Conservation (phyloP, 352 stramenopile genomes). For the Pythium oligandrum region DNA sequence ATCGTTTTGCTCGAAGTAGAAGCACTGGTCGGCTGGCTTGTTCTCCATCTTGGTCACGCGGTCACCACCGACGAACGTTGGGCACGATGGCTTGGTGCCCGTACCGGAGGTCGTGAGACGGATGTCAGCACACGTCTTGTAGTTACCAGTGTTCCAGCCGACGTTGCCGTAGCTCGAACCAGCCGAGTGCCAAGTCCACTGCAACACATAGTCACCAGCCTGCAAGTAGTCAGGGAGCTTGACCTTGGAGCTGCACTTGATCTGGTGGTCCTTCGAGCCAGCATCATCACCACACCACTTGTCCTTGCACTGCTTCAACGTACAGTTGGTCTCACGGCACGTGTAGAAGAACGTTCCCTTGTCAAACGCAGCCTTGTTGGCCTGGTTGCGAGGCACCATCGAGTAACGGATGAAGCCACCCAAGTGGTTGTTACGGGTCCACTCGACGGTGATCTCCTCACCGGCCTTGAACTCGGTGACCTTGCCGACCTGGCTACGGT, state of each 20-base stretch:
- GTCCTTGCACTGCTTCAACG: slow-evolving; percentile 36
- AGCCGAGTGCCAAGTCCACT: slow-evolving; percentile 49
- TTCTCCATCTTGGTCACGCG: slow-evolving; percentile 41
- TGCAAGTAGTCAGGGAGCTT: slow-evolving; percentile 38
- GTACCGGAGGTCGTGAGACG: slow-evolving; percentile 33
- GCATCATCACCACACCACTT: slow-evolving; percentile 34
- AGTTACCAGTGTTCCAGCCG: slow-evolving; percentile 40
- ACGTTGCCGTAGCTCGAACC: slow-evolving; percentile 51
- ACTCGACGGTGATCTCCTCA: too few species aligned
- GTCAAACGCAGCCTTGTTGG: slow-evolving; percentile 35
- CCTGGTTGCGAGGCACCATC: slow-evolving; percentile 24
- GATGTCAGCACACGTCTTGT: slow-evolving; percentile 52
- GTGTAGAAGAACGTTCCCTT: slow-evolving; percentile 45
- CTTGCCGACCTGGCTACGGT: too few species aligned
- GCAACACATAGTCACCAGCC: slow-evolving; percentile 49
- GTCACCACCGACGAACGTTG: slow-evolving; percentile 45
- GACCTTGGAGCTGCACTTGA: slow-evolving; percentile 43
- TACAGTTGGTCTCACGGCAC: slow-evolving; percentile 33
- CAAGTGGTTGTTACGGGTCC: too few species aligned
- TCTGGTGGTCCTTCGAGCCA: slow-evolving; percentile 25
- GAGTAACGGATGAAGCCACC: too few species aligned
- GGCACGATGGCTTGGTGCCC: slow-evolving; percentile 28
- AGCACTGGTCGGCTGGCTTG: slow-evolving; percentile 35
- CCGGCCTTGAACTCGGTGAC: too few species aligned
- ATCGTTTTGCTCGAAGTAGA: slow-evolving; percentile 55